Evolutionary conservation across 2,329 filamentous ascomycete genomes (phyloP).

Genomic region (Metarhizium brunneum): DNA sequence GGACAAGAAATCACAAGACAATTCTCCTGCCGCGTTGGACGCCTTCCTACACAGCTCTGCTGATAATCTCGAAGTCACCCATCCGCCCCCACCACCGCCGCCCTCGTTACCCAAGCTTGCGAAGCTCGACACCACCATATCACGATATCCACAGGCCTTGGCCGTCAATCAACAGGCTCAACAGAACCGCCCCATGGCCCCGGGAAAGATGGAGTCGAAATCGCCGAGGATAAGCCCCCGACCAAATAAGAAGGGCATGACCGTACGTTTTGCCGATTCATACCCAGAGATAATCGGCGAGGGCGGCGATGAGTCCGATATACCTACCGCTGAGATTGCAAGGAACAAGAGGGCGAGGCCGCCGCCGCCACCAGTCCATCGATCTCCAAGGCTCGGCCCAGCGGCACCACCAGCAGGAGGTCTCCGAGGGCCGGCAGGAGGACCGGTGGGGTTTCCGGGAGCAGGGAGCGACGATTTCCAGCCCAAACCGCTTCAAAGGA

Average conservation of each 20-base stretch:
- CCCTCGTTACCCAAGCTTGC: constrained; percentile 40
- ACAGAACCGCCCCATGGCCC: constrained; percentile 32
- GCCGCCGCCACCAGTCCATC: constrained; percentile 15
- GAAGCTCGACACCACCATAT: constrained; percentile 46
- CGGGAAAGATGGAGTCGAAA: constrained; percentile 28
- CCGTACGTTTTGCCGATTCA: constrained; percentile 64
- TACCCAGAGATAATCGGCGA: constrained; percentile 79
- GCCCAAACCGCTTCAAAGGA: constrained; percentile 45
- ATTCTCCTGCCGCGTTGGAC: constrained; percentile 39
- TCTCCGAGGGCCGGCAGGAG: neutral
- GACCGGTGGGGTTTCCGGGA: neutral
- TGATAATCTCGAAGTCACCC: constrained; percentile 44
- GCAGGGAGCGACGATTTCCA: constrained; percentile 33
- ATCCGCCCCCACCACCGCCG: constrained; percentile 36
- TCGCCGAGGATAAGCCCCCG: constrained; percentile 36
- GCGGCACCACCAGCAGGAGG: neutral
- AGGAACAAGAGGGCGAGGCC: constrained; percentile 38
- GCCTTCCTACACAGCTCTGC: constrained; percentile 49
- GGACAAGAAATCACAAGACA: constrained; percentile 24
- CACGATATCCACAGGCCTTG: constrained; percentile 46
- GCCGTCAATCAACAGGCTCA: constrained; percentile 34
- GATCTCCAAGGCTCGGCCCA: neutral
- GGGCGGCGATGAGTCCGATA: constrained; percentile 78
- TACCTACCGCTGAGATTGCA: constrained; percentile 63
- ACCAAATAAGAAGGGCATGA: constrained; percentile 54